Evolutionary conservation across 108 stramenopile species (phyloP).

Genomic region (Cyclotella baltica): DNA sequence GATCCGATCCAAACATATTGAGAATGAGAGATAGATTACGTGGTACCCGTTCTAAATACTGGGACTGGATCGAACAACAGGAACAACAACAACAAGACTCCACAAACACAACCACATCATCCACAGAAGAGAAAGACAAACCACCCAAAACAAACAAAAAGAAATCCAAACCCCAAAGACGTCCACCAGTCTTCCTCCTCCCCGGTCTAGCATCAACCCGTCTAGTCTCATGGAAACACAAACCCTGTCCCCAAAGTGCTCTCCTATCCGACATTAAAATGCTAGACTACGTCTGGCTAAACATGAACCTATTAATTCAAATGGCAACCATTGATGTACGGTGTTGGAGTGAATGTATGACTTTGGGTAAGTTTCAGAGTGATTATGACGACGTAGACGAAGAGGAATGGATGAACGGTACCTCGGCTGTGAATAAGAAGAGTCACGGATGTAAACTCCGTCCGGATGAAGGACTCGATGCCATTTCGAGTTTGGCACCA

Average conservation of each 20-base stretch:
- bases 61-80: conserved; percentile 29
- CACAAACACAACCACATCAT: background rate
- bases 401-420: conserved; percentile 25
- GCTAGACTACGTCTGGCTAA: conserved; percentile 88
- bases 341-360: conserved; percentile 82
- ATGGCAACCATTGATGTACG: conserved; percentile 80
- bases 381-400: conserved; percentile 50
- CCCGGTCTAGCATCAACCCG: conserved; percentile 88
- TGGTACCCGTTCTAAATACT: conserved; percentile 41
- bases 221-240: conserved; percentile 83
- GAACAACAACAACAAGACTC: conserved; percentile 8
- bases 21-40: conserved; percentile 75
- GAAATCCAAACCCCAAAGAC: conserved; percentile 27
- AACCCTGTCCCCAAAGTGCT: conserved; percentile 63
- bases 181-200: conserved; percentile 86
- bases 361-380: conserved; percentile 76
- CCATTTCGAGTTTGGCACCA: conserved; percentile 79
- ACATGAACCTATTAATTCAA: conserved; percentile 78
- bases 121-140: conserved; percentile 9
- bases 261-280: conserved; percentile 80
- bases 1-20: conserved; percentile 62
- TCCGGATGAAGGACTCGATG: conserved; percentile 89
- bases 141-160: conserved; percentile 24
- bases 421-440: background rate
- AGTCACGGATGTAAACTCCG: conserved; percentile 82